Percentiles rank a stretch among this genome's conserved stretches.
These are phyloP conservation scores for Nakazawaea pomicola DNA, from an alignment of 805 yeast species.

Conservation along the genomic window DNA sequence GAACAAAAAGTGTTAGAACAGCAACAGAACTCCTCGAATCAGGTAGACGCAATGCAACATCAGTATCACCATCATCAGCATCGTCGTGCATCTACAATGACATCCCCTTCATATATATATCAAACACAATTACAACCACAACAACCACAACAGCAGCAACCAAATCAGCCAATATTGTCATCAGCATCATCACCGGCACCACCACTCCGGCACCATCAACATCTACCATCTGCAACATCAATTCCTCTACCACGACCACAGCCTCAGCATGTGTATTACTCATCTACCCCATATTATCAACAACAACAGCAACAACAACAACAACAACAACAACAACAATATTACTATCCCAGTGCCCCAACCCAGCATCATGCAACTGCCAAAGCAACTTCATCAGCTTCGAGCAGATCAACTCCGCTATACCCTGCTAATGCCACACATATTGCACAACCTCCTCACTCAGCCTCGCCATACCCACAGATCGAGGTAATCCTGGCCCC, in stretches of 20 bases:
- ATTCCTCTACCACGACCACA: not conserved
- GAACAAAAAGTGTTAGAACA: not conserved
- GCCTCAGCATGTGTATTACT: not conserved
- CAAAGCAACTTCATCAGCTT: not conserved
- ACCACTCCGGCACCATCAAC: not conserved
- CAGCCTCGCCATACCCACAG: slow-evolving; percentile 1
- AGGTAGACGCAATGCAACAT: not conserved
- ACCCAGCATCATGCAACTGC: not conserved
- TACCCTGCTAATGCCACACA: not conserved
- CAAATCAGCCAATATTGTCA: too few relatives aligned
- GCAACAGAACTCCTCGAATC: too few relatives aligned
- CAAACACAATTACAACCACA: not conserved
- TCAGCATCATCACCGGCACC: too few relatives aligned
- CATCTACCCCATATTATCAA: not conserved
- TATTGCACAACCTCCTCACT: too few relatives aligned
- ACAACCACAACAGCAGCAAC: too few relatives aligned
- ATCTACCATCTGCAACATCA: not conserved
- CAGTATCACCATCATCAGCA: not conserved
- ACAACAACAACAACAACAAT: slow-evolving; percentile 2
- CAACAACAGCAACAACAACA: slow-evolving; percentile 2
- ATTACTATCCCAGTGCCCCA: not conserved
- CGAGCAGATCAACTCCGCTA: not conserved
- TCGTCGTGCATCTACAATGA: not conserved
- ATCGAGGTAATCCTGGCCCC: slow-evolving; percentile 10
- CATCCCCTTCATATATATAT: not conserved